phyloP scores from a whole-genome alignment of 2,329 filamentous ascomycete species.

The Ophiostoma sp. region DNA sequence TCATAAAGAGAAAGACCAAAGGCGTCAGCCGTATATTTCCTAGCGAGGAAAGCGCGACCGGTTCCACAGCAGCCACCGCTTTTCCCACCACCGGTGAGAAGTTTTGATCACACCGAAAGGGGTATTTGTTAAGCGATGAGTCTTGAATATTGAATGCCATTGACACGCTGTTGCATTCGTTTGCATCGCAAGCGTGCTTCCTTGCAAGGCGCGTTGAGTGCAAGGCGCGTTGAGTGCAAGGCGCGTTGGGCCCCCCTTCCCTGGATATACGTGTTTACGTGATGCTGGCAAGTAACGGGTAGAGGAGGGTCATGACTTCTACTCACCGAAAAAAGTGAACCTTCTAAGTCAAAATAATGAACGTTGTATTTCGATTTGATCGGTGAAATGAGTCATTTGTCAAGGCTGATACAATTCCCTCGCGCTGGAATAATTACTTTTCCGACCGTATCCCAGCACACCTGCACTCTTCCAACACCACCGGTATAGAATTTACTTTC shows the following conservation, averaged over 20 bases:
- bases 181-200: too few species aligned
- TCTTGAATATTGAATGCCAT: too few species aligned
- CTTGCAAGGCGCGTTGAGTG: too few species aligned
- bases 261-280: too few species aligned
- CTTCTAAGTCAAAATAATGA: too few species aligned
- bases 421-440: background rate
- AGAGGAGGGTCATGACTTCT: background rate
- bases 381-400: background rate
- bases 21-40: background rate
- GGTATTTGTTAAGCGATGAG: too few species aligned
- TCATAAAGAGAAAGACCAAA: background rate
- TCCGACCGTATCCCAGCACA: background rate
- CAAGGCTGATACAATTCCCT: background rate
- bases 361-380: background rate
- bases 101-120: background rate
- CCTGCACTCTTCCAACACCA: background rate
- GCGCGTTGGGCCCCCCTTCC: too few species aligned
- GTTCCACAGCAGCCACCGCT: background rate
- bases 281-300: background rate
- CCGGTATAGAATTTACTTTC: conserved; percentile 8
- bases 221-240: too few species aligned
- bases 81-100: background rate
- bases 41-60: background rate
- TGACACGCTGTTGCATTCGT: too few species aligned
- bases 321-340: background rate